phyloP scores from a whole-genome alignment of 768 basidiomycete genomes.

The Termitomyces sp. region DNA sequence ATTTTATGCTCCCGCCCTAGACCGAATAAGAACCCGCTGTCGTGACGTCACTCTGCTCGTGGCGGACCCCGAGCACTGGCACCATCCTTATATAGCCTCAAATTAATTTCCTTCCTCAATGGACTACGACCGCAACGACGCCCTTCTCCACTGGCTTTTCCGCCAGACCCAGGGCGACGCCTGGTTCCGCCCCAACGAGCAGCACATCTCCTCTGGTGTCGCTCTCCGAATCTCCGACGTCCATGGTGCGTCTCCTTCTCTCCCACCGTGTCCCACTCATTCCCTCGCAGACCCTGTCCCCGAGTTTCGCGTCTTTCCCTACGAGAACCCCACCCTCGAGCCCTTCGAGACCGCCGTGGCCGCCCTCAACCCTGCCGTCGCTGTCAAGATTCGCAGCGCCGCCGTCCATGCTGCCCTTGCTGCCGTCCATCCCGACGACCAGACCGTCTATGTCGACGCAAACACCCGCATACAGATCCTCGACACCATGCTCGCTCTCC shows the following conservation, averaged over 20 bases:
- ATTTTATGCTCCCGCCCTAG: neutral
- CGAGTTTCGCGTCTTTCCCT: conserved; percentile 77
- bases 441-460: conserved; percentile 63
- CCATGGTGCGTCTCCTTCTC: conserved; percentile 22
- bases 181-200: conserved; percentile 77
- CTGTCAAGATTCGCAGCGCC: conserved; percentile 73
- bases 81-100: neutral
- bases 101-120: conserved; percentile 19
- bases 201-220: conserved; percentile 68
- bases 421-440: conserved; percentile 48
- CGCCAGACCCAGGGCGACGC: conserved; percentile 75
- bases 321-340: conserved; percentile 64
- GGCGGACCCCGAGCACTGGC: neutral
- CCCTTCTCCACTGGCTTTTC: conserved; percentile 76
- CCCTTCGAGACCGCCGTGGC: conserved; percentile 73
- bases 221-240: conserved; percentile 45
- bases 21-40: neutral
- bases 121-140: conserved; percentile 81
- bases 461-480: conserved; percentile 85
- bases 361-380: conserved; percentile 73
- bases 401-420: conserved; percentile 76
- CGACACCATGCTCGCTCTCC: conserved; percentile 72
- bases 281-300: conserved; percentile 19
- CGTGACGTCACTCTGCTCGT: neutral
- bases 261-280: neutral